Evolutionary conservation across 441 rosid genomes (phyloP), one percentile per base, ranked within the genome.

Genomic region (Erodium moschatum): DNA sequence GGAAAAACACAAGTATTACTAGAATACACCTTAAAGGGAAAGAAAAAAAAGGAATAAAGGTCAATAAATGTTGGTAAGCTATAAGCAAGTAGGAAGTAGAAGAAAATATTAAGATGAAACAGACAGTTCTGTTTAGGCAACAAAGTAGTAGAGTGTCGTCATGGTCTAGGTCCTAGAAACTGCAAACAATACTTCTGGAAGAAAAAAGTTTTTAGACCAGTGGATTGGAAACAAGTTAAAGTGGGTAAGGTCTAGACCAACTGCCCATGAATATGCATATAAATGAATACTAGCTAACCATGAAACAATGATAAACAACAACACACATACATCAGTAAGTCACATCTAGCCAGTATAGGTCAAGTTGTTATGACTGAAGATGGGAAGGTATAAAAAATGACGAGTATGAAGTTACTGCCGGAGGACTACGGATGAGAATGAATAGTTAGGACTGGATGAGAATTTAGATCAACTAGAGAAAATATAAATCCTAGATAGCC

Each of bases 401-500:
- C 6, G 24, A 29, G 16, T 13, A 27, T 8, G 31, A 27, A 62
- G 65, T 62, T 62, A 62, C 18, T 62, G 40, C 18, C 12, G 5
- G 18, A 62, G 16, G 33, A 21, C 15, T 12, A 5, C n/a, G n/a
- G n/a, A n/a, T n/a, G n/a, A n/a, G n/a, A n/a, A n/a, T n/a, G 18
- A 62, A 62, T 27, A 40, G 40, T 29, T 27, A 61, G 65, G 35
- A 61, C 3, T 12, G 1, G 35, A 12, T 10, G 24, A 21, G 65
- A n/a, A 61, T 61, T 10, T 5, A 62, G 9, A 62, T 12, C 18
- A 27, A 62, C 11, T 21, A 29, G 16, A 62, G 9, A 62, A 9
- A 61, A 29, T 62, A 62, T 24, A 29, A 62, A 62, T 62, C 40
- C 40, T 62, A 62, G 27, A 40, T 40, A 40, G 44, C 44, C 44